phyloP scores from a whole-genome alignment of 2,329 filamentous ascomycete species.

The Teratosphaeria pseudoeucalypti region DNA sequence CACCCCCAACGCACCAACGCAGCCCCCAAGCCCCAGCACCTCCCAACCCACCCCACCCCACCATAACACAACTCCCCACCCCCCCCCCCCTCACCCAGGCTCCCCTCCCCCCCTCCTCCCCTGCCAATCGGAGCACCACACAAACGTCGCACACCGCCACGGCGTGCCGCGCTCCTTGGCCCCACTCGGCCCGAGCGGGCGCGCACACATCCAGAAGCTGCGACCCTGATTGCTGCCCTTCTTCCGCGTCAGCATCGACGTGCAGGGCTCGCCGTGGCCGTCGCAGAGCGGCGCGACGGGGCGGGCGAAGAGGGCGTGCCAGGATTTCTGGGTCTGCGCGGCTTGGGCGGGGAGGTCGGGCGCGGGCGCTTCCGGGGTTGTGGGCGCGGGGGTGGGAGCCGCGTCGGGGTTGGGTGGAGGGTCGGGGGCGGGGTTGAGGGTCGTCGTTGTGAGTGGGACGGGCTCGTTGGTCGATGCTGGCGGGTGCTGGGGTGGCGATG shows the following conservation, averaged over 20 bases:
- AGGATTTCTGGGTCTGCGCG: slow-evolving; percentile 41
- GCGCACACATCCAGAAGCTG: slow-evolving; percentile 56
- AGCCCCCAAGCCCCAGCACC: too few relatives aligned
- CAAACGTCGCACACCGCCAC: slow-evolving; percentile 83
- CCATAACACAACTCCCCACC: not conserved
- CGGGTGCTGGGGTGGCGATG: not conserved
- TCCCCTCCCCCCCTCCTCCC: slow-evolving; percentile 9
- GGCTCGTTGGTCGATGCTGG: not conserved
- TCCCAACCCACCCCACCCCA: not conserved
- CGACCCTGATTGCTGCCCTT: slow-evolving; percentile 67
- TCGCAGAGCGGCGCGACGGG: slow-evolving; percentile 70
- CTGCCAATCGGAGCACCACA: slow-evolving; percentile 56
- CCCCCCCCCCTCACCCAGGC: not conserved
- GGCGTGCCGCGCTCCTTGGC: slow-evolving; percentile 73
- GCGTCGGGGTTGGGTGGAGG: not conserved
- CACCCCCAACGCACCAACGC: too few relatives aligned
- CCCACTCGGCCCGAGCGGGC: slow-evolving; percentile 76
- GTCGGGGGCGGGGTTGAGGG: not conserved
- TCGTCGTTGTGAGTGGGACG: not conserved
- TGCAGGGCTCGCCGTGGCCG: slow-evolving; percentile 72
- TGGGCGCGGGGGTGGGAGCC: not conserved
- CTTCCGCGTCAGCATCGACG: slow-evolving; percentile 76
- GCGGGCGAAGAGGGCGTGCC: slow-evolving; percentile 74
- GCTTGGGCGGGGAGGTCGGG: slow-evolving; percentile 5
- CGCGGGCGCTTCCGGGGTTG: not conserved